These are phyloP conservation scores for Podospora bellae-mahoneyi DNA, from an alignment of 495 filamentous ascomycete species.

Conservation along the genomic window DNA sequence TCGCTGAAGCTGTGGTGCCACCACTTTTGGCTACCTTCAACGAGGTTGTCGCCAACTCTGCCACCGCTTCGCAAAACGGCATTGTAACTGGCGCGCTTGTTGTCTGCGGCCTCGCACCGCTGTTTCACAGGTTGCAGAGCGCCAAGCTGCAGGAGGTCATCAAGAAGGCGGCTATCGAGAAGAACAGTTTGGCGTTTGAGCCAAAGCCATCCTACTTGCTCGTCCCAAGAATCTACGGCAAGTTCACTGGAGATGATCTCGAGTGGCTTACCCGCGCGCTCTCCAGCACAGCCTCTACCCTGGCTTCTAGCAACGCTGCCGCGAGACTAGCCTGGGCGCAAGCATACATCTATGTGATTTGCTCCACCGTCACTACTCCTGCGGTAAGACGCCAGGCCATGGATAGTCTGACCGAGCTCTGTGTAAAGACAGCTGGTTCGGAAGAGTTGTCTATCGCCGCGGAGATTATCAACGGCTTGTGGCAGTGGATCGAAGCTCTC, in stretches of 20 bases:
- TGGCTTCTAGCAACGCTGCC: conserved; percentile 29
- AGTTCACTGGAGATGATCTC: conserved; percentile 70
- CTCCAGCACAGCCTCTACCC: conserved; percentile 50
- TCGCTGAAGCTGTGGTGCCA: conserved; percentile 57
- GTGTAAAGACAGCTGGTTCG: conserved; percentile 48
- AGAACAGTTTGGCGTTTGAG: conserved; percentile 59
- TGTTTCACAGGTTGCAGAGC: conserved; percentile 43
- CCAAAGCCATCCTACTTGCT: conserved; percentile 83
- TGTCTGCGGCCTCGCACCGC: conserved; percentile 57
- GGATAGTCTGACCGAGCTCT: conserved; percentile 55
- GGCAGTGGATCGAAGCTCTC: conserved; percentile 71
- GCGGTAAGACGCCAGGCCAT: conserved; percentile 57
- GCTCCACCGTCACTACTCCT: conserved; percentile 54
- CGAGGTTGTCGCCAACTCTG: conserved; percentile 72
- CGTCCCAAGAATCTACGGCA: conserved; percentile 77
- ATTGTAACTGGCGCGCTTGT: conserved; percentile 71
- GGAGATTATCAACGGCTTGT: conserved; percentile 65
- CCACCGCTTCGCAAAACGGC: conserved; percentile 71
- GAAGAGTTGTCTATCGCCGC: conserved; percentile 45
- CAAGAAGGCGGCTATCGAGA: conserved; percentile 58
- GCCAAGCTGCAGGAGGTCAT: conserved; percentile 43
- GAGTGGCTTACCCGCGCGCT: conserved; percentile 73
- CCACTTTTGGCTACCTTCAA: conserved; percentile 70
- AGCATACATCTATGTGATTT: conserved; percentile 74
- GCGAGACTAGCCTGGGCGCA: conserved; percentile 68